Evolutionary conservation across 305 asterid genomes (phyloP).

Genomic region (Solanum chacoense): DNA sequence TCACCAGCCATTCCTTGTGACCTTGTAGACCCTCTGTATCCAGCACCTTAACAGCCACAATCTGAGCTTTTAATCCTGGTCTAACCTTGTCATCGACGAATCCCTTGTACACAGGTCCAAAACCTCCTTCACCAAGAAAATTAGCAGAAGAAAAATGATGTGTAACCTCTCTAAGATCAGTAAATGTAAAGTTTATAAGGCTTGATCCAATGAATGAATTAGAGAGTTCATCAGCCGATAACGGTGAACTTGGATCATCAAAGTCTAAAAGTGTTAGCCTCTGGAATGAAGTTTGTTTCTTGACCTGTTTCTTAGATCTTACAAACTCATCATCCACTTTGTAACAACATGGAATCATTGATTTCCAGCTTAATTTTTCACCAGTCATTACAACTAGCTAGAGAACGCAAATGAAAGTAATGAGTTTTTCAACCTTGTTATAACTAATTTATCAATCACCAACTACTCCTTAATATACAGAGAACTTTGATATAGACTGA

Average conservation of each 20-base stretch:
- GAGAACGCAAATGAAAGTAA: not conserved
- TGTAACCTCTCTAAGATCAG: slow-evolving; percentile 1
- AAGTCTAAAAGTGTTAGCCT: slow-evolving; percentile 1
- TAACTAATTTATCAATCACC: slow-evolving; percentile 6
- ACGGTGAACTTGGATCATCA: slow-evolving; percentile 1
- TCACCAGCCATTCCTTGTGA: slow-evolving; percentile 13
- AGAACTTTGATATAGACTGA: not conserved
- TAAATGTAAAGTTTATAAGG: not conserved
- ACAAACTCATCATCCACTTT: not conserved
- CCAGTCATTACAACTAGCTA: not conserved
- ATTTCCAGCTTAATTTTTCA: slow-evolving; percentile 1
- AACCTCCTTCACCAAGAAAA: slow-evolving; percentile 9
- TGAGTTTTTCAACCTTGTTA: not conserved
- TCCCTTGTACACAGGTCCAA: slow-evolving; percentile 7
- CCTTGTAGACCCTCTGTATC: slow-evolving; percentile 8
- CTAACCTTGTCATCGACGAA: slow-evolving; percentile 2
- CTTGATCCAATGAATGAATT: slow-evolving; percentile 6
- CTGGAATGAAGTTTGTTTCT: not conserved
- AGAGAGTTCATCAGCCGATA: slow-evolving; percentile 4
- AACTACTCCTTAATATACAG: not conserved
- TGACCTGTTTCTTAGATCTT: not conserved
- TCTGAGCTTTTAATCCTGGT: slow-evolving; percentile 4
- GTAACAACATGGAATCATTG: slow-evolving; percentile 2
- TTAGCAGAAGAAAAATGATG: slow-evolving; percentile 2
- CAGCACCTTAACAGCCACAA: slow-evolving; percentile 7